Base-by-base conservation (phyloP, 1,284 basidiomycete species). In the Cryptococcus neoformans region DNA sequence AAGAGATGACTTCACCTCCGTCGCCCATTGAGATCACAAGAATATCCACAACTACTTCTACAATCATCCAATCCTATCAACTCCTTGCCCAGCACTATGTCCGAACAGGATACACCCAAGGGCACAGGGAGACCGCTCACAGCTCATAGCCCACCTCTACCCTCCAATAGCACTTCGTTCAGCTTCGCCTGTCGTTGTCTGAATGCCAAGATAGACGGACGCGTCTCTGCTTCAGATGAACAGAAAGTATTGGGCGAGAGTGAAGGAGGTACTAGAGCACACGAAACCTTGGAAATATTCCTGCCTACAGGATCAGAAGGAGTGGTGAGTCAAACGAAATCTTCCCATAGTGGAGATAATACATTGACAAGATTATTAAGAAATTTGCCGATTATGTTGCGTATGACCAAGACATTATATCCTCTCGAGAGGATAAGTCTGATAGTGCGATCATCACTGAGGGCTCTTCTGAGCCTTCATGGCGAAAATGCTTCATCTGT, bases 401-500 rank as follows among this genome's bases (percentile, higher is more conserved):
- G 5, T 69, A 62, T 51, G 64, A 67, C 36, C 50, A 54, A 39
- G 60, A 63, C 11, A 54, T 50, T 35, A 34, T 53, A 17, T 11
- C 53, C 41, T 6, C n/a, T 4, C 1, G 40, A 8, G 12, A 34
- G 17, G 34, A 40, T 14, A 28, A 11, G 1, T 5, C 17, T 9
- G 28, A 49, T 21, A 50, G 35, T 37, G 56, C 34, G 49, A 47
- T 28, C 14, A 28, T 51, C 17, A 40, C 35, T 11, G 39, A 12
- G 6, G 42, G 45, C 36, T 35, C 52, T 6, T 41, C 34, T 4
- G 51, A 46, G 4, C 54, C 60, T 17, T 51, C 58, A 0, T 73
- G 70, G 70, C 59, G 74, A 37, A 69, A 63, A 45, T 76, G 74
- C 56, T 70, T 67, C 66, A 49, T 72, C 2, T 76, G 74, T 55